Evolutionary conservation across 2,329 filamentous ascomycete genomes (phyloP), one percentile per base, ranked within the genome.

Genomic region (Leptodontidium sp.): DNA sequence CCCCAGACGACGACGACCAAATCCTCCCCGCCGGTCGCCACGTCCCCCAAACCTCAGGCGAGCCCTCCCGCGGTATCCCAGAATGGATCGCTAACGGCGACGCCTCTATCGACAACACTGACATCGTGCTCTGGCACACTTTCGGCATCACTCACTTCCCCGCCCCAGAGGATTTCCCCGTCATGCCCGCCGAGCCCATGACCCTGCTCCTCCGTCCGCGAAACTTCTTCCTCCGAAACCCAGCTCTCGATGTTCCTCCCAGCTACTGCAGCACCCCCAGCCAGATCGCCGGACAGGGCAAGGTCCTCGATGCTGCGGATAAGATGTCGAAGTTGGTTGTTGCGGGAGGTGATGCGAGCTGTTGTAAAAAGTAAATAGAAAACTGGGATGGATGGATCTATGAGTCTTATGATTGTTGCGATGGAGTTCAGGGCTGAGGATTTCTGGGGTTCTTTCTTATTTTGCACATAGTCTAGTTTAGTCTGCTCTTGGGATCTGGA

Each of bases 101-200:
- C 57, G 88, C 87, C 67, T 86, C 83, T 32, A 89, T 97, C 73
- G 92, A 91, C 66, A 91, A 97, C 83, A 92, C 90, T 0, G 93
- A 98, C 78, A 82, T 97, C 38, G 94, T 98, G 1, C 86, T 97
- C 17, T 98, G 94, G 94, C 94, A 97, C 81, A 97, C 93, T 0
- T 98, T 97, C 76, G 94, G 94, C 45, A 85, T 97, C 45, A 95
- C 91, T 0, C 94, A 97, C 79, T 95, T 97, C 83, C 94, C 94
- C 0, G 84, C 92, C 0, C 93, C 94, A 0, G 94, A 98, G 78
- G 94, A 97, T 80, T 97, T 93, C 83, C 94, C 94, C 38, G 85
- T 97, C 74, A 97, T 97, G 94, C 93, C 93, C 0, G 91, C 88
- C 0, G 92, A 94, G 83, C 92, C 93, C 0, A 94, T 97, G 86